phyloP scores from a whole-genome alignment of 2,329 filamentous ascomycete genomes.

The Penicillium sp. region DNA sequence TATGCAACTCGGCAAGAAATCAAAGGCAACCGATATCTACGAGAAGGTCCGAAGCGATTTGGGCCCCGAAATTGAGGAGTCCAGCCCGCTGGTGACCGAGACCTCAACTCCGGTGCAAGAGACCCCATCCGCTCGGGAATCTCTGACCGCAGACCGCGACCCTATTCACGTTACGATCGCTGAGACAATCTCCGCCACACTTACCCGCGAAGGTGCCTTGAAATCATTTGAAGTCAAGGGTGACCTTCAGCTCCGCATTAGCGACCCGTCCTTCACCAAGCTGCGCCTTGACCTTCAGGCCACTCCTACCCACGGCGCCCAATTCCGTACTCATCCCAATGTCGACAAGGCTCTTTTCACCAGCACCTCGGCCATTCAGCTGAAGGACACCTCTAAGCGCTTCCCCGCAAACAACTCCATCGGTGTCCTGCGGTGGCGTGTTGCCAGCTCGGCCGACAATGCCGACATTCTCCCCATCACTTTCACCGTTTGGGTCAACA shows the following conservation, averaged over 20 bases:
- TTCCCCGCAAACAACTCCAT: slow-evolving; percentile 95
- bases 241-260: slow-evolving; percentile 84
- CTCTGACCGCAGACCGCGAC: slow-evolving; percentile 70
- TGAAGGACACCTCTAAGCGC: slow-evolving; percentile 79
- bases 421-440: slow-evolving; percentile 85
- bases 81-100: slow-evolving; percentile 62
- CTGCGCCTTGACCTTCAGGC: slow-evolving; percentile 78
- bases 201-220: slow-evolving; percentile 81
- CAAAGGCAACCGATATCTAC: slow-evolving; percentile 95
- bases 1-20: slow-evolving; percentile 99
- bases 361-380: slow-evolving; percentile 75
- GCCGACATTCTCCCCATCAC: slow-evolving; percentile 80
- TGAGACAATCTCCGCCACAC: slow-evolving; percentile 83
- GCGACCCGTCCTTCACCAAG: slow-evolving; percentile 83
- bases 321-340: slow-evolving; percentile 94
- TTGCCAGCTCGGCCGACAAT: slow-evolving; percentile 73
- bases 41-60: slow-evolving; percentile 90
- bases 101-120: slow-evolving; percentile 50
- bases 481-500: slow-evolving; percentile 97
- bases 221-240: slow-evolving; percentile 86
- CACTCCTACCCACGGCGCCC: slow-evolving; percentile 72
- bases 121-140: slow-evolving; percentile 53
- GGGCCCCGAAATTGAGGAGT: slow-evolving; percentile 76
- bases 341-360: slow-evolving; percentile 88
- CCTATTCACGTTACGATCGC: slow-evolving; percentile 83